phyloP scores from a whole-genome alignment of 108 stramenopile genomes.

The Skeletonema menzelii region DNA sequence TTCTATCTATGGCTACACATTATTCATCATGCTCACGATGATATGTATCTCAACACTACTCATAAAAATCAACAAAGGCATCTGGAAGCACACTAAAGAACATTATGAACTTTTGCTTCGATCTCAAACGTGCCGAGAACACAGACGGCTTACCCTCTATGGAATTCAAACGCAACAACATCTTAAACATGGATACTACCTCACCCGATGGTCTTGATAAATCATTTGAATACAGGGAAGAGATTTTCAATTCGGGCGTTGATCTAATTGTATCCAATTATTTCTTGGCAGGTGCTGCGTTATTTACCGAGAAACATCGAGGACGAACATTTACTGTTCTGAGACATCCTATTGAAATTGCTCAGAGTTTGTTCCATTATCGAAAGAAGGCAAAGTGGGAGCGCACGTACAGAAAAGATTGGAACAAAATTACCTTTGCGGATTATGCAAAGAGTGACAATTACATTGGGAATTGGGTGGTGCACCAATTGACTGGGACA shows the following conservation, averaged over 20 bases:
- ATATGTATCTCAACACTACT: background rate
- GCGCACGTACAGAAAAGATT: conserved; percentile 28
- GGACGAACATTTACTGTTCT: conserved; percentile 30
- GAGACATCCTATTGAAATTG: conserved; percentile 37
- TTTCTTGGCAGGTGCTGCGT: conserved; percentile 22
- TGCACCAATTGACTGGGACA: conserved; percentile 34
- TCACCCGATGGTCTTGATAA: conserved; percentile 16
- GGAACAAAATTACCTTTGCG: conserved; percentile 26
- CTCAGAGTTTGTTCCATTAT: conserved; percentile 39
- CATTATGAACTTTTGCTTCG: conserved; percentile 23
- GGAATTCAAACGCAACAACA: conserved; percentile 11
- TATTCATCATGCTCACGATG: background rate
- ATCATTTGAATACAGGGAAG: conserved; percentile 10
- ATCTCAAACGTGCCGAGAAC: conserved; percentile 19
- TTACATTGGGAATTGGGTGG: conserved; percentile 41
- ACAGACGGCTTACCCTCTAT: conserved; percentile 15
- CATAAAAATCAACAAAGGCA: conserved; percentile 5
- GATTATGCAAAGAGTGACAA: conserved; percentile 25
- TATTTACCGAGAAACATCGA: conserved; percentile 24
- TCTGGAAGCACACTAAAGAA: conserved; percentile 27
- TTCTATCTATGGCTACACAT: background rate
- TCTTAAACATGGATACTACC: conserved; percentile 24
- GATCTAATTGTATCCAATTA: conserved; percentile 41
- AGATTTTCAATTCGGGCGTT: conserved; percentile 3
- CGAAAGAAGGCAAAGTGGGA: conserved; percentile 44